Evolutionary conservation across 1,284 basidiomycete genomes (phyloP), one percentile per base, ranked within the genome.

Genomic region (Afroboletus lepidellus): DNA sequence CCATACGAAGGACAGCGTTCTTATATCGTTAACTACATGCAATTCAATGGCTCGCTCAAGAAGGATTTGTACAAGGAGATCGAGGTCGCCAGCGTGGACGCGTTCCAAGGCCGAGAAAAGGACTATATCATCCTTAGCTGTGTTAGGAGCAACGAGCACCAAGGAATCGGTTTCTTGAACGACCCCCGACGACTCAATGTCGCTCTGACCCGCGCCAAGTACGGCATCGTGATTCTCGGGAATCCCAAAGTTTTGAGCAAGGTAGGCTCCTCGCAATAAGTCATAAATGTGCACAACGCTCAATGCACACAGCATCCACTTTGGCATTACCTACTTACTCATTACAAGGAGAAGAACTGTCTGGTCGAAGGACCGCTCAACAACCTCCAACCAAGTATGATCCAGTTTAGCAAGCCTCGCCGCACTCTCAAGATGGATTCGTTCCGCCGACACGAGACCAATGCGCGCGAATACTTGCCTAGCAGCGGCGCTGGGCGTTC

Each of bases 1-100:
- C 97, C 97, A 0, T 99, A 99, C 72, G 97, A 99, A 70, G 97
- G 97, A 21, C 97, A 99, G 69, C 84, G 97, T n/a, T 96, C 94
- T 11, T 99, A 97, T 73, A 90, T 99, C 66, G 94, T 97, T 67
- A 96, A 94, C 69, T 98, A 98, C 72, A 99, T 99, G 97, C 97
- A 99, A 76, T 90, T 96, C 75, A 97, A 97, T 68, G 97, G 97
- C 25, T 90, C 93, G 25, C 78, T 99, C 56, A 98, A 98, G 82
- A 99, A 99, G 76, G 97, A 99, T 60, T 73, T 98, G 12, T 99
- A 99, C 79, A 98, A 98, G 77, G 95, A 98, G 64, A 94, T 99
- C 42, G 97, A 99, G 69, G 97, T 99, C 37, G 97, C 97, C 13
- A 94, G 90, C 64, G 97, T 99, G 46, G 97, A 99, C 70, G 97